Conservation (phyloP, 2,329 filamentous ascomycete genomes). For the Hypoxylon sp. region DNA sequence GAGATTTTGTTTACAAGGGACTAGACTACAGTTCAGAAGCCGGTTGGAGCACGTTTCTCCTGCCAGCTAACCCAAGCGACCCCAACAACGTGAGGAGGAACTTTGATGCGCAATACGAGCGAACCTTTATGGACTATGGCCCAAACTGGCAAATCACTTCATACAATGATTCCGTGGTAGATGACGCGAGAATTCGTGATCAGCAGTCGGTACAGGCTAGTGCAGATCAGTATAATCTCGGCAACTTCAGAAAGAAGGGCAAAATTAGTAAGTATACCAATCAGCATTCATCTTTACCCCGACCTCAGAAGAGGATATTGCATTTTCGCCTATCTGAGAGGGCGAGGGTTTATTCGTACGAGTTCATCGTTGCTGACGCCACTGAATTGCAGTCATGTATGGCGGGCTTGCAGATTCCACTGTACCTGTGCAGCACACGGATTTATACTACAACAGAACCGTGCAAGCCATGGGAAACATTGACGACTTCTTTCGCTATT, state of each 20-base stretch:
- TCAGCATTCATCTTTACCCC: not conserved
- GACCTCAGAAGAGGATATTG: no score
- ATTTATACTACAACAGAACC: constrained; percentile 48
- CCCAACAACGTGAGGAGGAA: constrained; percentile 44
- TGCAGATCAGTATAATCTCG: constrained; percentile 50
- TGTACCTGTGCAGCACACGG: constrained; percentile 48
- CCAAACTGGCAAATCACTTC: constrained; percentile 43
- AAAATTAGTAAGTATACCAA: constrained; percentile 47
- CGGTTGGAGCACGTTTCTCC: constrained; percentile 46
- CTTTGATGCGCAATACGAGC: constrained; percentile 49
- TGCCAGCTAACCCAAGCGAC: constrained; percentile 41
- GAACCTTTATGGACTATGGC: constrained; percentile 49
- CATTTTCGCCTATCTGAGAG: no score
- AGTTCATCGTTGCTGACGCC: constrained; percentile 7
- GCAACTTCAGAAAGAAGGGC: constrained; percentile 45
- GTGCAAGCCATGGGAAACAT: constrained; percentile 50
- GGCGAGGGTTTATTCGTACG: no score
- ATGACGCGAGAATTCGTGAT: constrained; percentile 44
- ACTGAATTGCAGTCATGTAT: constrained; percentile 45
- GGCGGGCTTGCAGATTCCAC: constrained; percentile 49
- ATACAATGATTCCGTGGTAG: constrained; percentile 48
- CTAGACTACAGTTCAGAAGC: constrained; percentile 60
- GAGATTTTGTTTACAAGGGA: constrained; percentile 50
- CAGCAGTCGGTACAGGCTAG: constrained; percentile 44
- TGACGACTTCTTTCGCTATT: constrained; percentile 62